Conservation (phyloP, 257 asterid genomes). For the Solanum sejunctum region DNA sequence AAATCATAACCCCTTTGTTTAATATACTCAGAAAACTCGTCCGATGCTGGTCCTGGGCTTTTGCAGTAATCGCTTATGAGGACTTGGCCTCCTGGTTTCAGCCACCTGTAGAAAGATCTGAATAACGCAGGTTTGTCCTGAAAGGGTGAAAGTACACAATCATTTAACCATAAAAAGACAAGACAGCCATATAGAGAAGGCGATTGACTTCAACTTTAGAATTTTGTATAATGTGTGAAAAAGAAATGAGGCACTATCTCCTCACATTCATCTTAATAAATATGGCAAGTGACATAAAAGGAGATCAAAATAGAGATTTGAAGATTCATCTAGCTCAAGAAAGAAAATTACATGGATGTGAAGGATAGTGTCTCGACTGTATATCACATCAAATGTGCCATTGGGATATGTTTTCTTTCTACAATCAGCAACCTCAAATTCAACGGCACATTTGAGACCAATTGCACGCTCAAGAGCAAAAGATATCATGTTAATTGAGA, state of each 20-base stretch:
- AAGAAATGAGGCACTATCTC: background rate
- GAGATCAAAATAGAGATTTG: background rate
- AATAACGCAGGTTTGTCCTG: conserved; percentile 94
- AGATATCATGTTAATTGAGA: conserved; percentile 85
- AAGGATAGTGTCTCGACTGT: conserved; percentile 93
- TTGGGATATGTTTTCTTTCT: conserved; percentile 78
- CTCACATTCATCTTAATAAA: background rate
- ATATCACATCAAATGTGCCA: conserved; percentile 72
- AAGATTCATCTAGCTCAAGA: background rate
- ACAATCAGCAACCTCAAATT: conserved; percentile 97
- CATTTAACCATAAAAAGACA: background rate
- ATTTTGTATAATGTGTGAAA: background rate
- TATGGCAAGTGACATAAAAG: background rate
- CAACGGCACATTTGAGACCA: conserved; percentile 81
- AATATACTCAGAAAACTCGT: background rate
- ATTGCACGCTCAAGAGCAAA: conserved; percentile 86
- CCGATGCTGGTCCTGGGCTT: background rate
- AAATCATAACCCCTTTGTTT: conserved; percentile 8
- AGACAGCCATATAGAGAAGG: background rate
- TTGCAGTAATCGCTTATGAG: conserved; percentile 66
- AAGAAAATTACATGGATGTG: conserved; percentile 58
- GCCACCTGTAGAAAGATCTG: conserved; percentile 84
- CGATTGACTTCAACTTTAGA: background rate
- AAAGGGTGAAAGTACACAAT: background rate
- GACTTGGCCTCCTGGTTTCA: conserved; percentile 95